Conservation (phyloP, 371 early-diverging fungal species). For the Circinella minor region DNA sequence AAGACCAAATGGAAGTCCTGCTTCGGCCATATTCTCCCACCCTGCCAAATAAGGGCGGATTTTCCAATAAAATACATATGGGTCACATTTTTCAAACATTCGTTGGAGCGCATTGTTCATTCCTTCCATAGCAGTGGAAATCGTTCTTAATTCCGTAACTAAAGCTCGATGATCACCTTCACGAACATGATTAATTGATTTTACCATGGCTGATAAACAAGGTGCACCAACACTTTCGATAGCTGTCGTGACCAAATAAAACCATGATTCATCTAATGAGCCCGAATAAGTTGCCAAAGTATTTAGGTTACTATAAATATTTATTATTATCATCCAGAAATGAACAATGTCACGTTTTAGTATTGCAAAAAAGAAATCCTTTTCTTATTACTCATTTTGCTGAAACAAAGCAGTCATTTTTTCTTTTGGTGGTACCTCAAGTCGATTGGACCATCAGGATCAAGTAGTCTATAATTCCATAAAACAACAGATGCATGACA, state of each 20-base stretch:
- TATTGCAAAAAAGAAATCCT: too few relatives aligned
- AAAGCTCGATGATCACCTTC: slow-evolving; percentile 56
- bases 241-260: slow-evolving; percentile 89
- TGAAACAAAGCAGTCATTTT: too few relatives aligned
- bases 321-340: not conserved
- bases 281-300: slow-evolving; percentile 88
- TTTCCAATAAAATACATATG: slow-evolving; percentile 95
- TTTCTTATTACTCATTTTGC: too few relatives aligned
- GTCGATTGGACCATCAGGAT: slow-evolving; percentile 71
- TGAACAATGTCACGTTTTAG: not conserved
- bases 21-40: slow-evolving; percentile 91
- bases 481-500: slow-evolving; percentile 88
- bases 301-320: slow-evolving; percentile 69
- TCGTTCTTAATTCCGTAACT: slow-evolving; percentile 51
- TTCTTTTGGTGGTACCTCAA: slow-evolving; percentile 55
- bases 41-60: slow-evolving; percentile 92
- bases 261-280: slow-evolving; percentile 94
- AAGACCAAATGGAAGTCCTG: slow-evolving; percentile 84
- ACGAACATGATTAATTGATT: slow-evolving; percentile 61
- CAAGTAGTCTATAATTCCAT: slow-evolving; percentile 90
- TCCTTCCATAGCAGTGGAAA: slow-evolving; percentile 61
- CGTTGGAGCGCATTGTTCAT: slow-evolving; percentile 72
- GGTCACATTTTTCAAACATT: slow-evolving; percentile 95
- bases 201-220: slow-evolving; percentile 68
- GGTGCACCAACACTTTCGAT: slow-evolving; percentile 91